phyloP scores from a whole-genome alignment of 1,139 yeast species.

The Blastobotrys raffinosifermentans region DNA sequence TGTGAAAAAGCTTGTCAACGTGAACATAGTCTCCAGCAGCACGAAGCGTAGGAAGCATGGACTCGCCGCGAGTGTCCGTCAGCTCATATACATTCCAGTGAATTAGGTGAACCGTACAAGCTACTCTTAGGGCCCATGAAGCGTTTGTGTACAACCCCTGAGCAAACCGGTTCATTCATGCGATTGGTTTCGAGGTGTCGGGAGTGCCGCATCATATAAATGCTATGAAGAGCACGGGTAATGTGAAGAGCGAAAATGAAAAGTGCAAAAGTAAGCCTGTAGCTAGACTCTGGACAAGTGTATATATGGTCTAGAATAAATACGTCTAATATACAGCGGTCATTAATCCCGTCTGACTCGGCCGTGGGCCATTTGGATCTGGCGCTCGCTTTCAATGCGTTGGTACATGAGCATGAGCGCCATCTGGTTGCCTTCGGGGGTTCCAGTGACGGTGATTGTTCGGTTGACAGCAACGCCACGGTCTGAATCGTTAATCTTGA shows the following conservation, averaged over 20 bases:
- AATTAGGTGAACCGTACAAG: conserved; percentile 62
- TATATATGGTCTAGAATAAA: too few species aligned
- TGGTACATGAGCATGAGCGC: conserved; percentile 25
- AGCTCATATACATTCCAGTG: conserved; percentile 67
- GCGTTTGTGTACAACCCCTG: conserved; percentile 8
- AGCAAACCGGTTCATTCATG: neutral
- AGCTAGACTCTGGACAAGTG: too few species aligned
- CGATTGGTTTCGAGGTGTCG: too few species aligned
- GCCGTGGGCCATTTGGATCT: conserved; percentile 4
- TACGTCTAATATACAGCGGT: too few species aligned
- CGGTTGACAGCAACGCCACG: conserved; percentile 39
- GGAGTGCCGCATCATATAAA: too few species aligned
- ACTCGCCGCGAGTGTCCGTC: conserved; percentile 83
- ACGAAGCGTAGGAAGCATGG: conserved; percentile 88
- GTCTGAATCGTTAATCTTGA: conserved; percentile 31
- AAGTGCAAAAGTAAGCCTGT: too few species aligned
- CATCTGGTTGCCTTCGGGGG: conserved; percentile 48
- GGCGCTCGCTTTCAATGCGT: conserved; percentile 25
- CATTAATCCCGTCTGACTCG: too few species aligned
- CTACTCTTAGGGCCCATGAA: conserved; percentile 46
- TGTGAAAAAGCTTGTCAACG: conserved; percentile 50
- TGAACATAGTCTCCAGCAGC: conserved; percentile 74
- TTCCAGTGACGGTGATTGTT: conserved; percentile 65
- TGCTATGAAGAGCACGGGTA: too few species aligned
- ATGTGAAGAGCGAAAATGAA: too few species aligned